Conservation (phyloP, 495 filamentous ascomycete species). For the Aspergillus steynii region DNA sequence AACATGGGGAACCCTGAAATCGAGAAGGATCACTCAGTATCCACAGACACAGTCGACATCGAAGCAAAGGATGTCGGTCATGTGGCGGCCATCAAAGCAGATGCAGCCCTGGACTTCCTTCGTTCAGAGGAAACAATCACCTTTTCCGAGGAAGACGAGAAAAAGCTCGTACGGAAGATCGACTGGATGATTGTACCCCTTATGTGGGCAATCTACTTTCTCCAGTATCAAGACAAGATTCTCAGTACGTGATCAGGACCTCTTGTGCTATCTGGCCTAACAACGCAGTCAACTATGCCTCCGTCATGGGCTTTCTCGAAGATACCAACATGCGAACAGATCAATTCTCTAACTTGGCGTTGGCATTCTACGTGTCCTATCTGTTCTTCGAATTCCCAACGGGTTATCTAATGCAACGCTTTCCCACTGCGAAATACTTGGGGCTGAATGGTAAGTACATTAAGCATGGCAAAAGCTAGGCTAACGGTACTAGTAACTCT, state of each 20-base stretch:
- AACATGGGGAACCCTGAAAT: conserved; percentile 15
- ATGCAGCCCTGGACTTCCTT: conserved; percentile 32
- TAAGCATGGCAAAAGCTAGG: neutral
- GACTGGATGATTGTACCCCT: conserved; percentile 44
- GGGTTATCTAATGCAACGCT: conserved; percentile 44
- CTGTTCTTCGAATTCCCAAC: conserved; percentile 36
- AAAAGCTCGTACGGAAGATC: conserved; percentile 38
- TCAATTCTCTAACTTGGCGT: conserved; percentile 54
- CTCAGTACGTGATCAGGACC: conserved; percentile 30
- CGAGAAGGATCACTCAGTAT: neutral
- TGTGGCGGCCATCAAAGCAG: conserved; percentile 22
- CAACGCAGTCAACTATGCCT: conserved; percentile 49
- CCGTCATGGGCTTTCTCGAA: conserved; percentile 57
- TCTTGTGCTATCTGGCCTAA: neutral
- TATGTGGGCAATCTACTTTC: conserved; percentile 53
- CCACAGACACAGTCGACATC: conserved; percentile 10
- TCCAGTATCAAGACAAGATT: conserved; percentile 69
- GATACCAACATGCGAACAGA: conserved; percentile 53
- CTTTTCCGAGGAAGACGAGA: conserved; percentile 31
- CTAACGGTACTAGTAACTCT: conserved; percentile 35
- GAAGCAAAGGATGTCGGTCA: conserved; percentile 18
- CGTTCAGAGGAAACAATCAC: conserved; percentile 16
- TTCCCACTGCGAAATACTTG: conserved; percentile 50
- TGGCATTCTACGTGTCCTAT: conserved; percentile 57
- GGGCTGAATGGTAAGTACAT: conserved; percentile 42